Base-by-base conservation (phyloP, 148 eudicot genomes). In the Silene uniflora region DNA sequence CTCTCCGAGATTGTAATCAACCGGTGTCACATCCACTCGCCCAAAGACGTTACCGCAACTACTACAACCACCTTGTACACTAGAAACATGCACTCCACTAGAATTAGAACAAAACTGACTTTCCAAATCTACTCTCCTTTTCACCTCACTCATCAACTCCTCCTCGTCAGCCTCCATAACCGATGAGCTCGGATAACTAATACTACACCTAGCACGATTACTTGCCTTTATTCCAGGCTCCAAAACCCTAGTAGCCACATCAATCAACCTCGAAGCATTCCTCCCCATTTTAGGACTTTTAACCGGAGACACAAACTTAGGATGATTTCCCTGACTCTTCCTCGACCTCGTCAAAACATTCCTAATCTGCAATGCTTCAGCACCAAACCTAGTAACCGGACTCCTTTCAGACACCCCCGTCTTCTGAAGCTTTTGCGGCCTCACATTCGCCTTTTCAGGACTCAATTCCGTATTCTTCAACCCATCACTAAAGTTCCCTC, bases 351-450 rank as follows among this genome's bases (percentile, higher is more conserved):
- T 83, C 73, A 92, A 73, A 21, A 88, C 90, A 77, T 83, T 91
- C 87, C 80, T 88, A 52, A 92, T 85, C 47, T 91, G 98, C 80
- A 83, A 64, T 65, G 85, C 84, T 68, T 88, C 99, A 12, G 87
- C 80, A 27, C 91, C 94, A 83, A 93, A 87, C 85, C 88, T 92
- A 77, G 88, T 78, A 19, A 96, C 77, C 7, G 90, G 78, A 19
- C 73, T 88, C 80, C 89, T 85, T 73, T 89, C 98, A 5, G 29
- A 78, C 17, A 76, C 35, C 35, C 90, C 93, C 0, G 97, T 92
- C 82, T 85, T 96, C 77, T 93, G 99, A 86, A 91, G 83, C 83
- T 96, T 96, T 78, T 86, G 98, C 13, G 97, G 98, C 84, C 93
- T 89, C 63, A 67, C 69, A n/a, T 79, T 84, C 18, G 75, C 86